phyloP scores from a whole-genome alignment of 768 basidiomycete species.

The Gymnopilus junonius region DNA sequence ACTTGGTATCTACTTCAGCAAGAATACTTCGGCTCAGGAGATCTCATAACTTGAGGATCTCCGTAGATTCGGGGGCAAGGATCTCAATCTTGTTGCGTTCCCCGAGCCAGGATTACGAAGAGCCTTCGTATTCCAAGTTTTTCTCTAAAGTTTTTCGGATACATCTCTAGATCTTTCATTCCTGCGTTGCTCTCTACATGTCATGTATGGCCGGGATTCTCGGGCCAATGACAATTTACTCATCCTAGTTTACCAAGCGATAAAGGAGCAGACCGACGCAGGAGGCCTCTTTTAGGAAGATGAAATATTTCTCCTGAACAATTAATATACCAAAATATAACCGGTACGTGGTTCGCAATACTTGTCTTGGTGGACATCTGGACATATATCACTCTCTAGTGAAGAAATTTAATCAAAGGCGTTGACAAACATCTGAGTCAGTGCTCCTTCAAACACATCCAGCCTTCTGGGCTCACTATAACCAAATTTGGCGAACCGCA shows the following conservation, averaged over 20 bases:
- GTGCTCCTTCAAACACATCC: neutral
- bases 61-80: neutral
- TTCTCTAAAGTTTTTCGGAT: neutral
- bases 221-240: neutral
- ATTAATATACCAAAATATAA: neutral
- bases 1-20: neutral
- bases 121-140: neutral
- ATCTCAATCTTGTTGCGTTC: neutral
- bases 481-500: neutral
- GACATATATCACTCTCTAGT: neutral
- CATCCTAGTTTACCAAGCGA: neutral
- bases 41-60: neutral
- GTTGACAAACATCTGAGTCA: neutral
- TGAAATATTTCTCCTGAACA: neutral
- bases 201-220: neutral
- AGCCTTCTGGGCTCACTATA: neutral
- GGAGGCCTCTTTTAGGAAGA: neutral
- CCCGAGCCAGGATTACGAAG: neutral
- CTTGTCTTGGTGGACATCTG: neutral
- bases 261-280: neutral
- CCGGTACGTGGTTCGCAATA: neutral
- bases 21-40: neutral
- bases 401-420: neutral
- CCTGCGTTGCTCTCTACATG: neutral
- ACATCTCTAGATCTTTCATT: neutral